Evolutionary conservation across 2,329 filamentous ascomycete genomes (phyloP).

Genomic region (Ambrosiella xylebori): DNA sequence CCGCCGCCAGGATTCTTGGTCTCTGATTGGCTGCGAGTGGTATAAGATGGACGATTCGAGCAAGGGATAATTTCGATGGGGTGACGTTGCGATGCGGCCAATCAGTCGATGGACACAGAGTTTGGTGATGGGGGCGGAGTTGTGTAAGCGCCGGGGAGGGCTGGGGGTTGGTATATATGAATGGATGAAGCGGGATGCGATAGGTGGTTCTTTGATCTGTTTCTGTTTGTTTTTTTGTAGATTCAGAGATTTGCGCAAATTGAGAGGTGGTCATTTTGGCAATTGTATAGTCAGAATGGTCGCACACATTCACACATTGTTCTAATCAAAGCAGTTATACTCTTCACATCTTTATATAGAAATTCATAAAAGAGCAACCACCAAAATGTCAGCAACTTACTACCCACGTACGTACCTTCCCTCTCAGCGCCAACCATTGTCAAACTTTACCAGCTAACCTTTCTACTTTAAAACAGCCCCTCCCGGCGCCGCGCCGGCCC

Average conservation of each 20-base stretch:
- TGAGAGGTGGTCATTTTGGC: too few relatives aligned
- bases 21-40: too few relatives aligned
- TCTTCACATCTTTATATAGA: too few relatives aligned
- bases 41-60: too few relatives aligned
- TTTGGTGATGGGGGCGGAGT: background rate
- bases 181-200: background rate
- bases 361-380: background rate
- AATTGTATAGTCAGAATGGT: too few relatives aligned
- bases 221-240: too few relatives aligned
- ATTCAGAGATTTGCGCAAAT: too few relatives aligned
- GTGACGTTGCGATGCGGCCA: background rate
- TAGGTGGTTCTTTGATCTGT: too few relatives aligned
- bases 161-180: background rate
- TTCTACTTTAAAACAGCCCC: constrained; percentile 21
- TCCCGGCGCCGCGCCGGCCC: constrained; percentile 21
- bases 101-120: background rate
- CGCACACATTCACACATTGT: too few relatives aligned
- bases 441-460: constrained; percentile 11
- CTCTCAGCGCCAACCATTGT: background rate
- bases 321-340: too few relatives aligned
- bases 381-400: constrained; percentile 17
- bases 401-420: constrained; percentile 28
- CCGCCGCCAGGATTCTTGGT: too few relatives aligned
- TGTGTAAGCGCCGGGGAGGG: background rate
- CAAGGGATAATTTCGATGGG: background rate